Conservation (phyloP, 768 basidiomycete genomes). For the Lactarius vividus region DNA sequence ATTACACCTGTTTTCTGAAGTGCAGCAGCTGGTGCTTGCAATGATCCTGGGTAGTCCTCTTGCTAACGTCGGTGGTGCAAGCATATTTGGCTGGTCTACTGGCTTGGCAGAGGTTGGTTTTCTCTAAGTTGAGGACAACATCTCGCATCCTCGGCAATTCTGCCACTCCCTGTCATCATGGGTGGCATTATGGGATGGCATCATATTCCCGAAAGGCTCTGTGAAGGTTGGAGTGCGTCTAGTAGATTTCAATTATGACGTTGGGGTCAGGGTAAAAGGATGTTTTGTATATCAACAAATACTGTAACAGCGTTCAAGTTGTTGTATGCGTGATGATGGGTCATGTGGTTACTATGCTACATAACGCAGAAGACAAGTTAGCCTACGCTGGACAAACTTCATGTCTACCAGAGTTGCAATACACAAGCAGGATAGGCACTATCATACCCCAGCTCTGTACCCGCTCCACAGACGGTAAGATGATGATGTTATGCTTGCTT, state of each 20-base stretch:
- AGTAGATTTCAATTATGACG: slow-evolving; percentile 14
- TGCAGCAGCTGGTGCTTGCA: slow-evolving; percentile 43
- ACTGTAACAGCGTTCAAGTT: neutral
- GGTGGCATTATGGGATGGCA: slow-evolving; percentile 23
- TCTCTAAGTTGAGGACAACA: slow-evolving; percentile 19
- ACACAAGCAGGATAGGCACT: neutral
- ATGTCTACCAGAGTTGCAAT: neutral
- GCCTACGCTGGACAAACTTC: neutral
- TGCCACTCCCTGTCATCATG: slow-evolving; percentile 18
- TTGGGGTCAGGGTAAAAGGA: slow-evolving; percentile 17
- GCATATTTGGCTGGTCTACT: slow-evolving; percentile 46
- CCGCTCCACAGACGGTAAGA: neutral
- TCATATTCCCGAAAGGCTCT: slow-evolving; percentile 16
- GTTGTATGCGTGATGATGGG: neutral
- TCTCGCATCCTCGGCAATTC: slow-evolving; percentile 21
- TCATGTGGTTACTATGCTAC: neutral
- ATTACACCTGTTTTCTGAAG: slow-evolving; percentile 49
- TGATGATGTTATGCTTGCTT: neutral
- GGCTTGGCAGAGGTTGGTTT: slow-evolving; percentile 36
- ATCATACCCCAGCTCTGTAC: neutral
- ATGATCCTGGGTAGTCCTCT: slow-evolving; percentile 42
- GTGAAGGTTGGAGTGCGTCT: slow-evolving; percentile 4
- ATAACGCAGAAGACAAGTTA: neutral
- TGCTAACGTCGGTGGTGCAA: slow-evolving; percentile 43
- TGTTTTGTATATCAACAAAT: neutral